Evolutionary conservation across 2,329 filamentous ascomycete genomes (phyloP), one percentile per base, ranked within the genome.

Genomic region (Ophiostoma perfectum): DNA sequence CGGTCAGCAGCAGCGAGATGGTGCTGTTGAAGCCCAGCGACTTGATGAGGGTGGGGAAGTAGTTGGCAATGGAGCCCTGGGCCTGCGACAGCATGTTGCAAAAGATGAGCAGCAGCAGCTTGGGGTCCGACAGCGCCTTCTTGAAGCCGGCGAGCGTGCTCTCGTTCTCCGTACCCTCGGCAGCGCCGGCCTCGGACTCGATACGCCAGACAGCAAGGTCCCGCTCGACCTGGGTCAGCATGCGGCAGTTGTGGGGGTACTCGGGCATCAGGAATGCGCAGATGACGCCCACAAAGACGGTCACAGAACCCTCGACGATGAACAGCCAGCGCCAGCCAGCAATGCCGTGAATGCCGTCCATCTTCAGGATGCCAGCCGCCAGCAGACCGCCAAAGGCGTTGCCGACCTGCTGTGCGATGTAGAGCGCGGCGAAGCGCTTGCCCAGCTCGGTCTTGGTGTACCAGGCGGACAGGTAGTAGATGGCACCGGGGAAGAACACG

Each of bases 401-500:
- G 12, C 66, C 69, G 14, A 69, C 36, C 16, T 66, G 63, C 7
- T 65, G 67, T 16, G 66, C 68, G 18, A 49, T 45, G 39, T 67
- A 69, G 66, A 68, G 63, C 2, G 69, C 44, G 52, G 64, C 68
- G 5, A 67, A 62, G 0, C 71, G 68, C 65, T 64, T 70, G 5
- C 64, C 38, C 11, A 71, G 66, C 66, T 72, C 71, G 0, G 66
- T 63, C 36, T 52, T 60, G 5, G 64, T 65, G 60, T 68, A 72
- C 63, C 71, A 66, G 70, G 70, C 70, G 55, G 64, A 66, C 8
- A 72, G 18, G 66, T 88, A 88, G 14, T 84, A 75, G 0, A 83
- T 82, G 70, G 86, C 78, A 0, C 85, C 85, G 0, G 86, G 86
- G 71, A 88, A 88, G 0, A 88, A 78, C 0, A 85, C 86, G 5